Evolutionary conservation across 208 protist species (phyloP), one percentile per base, ranked within the genome.

Genomic region (Acanthamoeba castellanii): DNA sequence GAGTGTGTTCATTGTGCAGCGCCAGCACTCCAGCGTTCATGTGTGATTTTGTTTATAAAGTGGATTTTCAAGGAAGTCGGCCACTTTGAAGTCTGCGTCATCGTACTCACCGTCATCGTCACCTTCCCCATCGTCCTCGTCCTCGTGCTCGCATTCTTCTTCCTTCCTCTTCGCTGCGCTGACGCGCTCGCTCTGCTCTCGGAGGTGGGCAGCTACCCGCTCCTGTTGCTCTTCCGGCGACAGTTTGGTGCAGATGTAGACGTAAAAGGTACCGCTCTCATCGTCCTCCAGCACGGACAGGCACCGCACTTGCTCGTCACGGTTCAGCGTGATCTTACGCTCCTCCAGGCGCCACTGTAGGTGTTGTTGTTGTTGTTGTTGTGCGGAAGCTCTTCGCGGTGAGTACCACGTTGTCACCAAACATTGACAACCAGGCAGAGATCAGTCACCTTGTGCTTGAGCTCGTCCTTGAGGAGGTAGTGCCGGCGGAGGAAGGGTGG

Each of bases 211-310:
- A 13, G 30, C 42, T 57, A 47, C 18, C 22, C 72, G 13, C 72
- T 50, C 34, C 18, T 45, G 76, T 2, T 27, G 45, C n/a, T 85
- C 76, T 11, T 50, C 76, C 2, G 76, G 76, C 22, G 34, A 50
- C 8, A 85, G 85, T 52, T 92, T 92, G 7, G 85, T 92, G 85
- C 52, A 72, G 18, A 92, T 50, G 85, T 92, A 92, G 13, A 92
- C 55, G 61, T 92, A 72, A 34, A 92, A 92, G 4, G 57, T 70
- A 7, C 85, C 85, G 61, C 85, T 92, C 25, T 92, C 85, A 25
- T 92, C 85, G 30, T 92, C 85, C 25, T 92, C 85, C 85, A 92
- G 61, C 47, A 92, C 85, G 37, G 85, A 92, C 34, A 92, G 30
- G 34, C 85, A 92, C 55, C 30, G 11, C 22, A 72, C 61, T 42